Evolutionary conservation across 2,329 filamentous ascomycete genomes (phyloP), one percentile per base, ranked within the genome.

Genomic region (Cytospora mali): DNA sequence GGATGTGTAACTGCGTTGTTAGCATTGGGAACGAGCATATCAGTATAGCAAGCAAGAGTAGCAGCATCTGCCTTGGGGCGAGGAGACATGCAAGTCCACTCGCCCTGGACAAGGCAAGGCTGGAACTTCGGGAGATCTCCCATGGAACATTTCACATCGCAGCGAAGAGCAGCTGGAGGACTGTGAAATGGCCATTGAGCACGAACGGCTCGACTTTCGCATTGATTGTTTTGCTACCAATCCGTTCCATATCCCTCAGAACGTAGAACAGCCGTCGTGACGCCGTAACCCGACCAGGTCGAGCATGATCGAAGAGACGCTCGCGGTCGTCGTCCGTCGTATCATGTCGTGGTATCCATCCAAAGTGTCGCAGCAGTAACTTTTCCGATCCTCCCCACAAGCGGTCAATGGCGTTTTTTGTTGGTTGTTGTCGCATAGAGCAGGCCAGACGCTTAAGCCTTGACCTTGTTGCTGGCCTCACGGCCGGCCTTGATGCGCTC

Each of bases 401-500:
- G 61, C 61, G 51, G 42, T 49, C 59, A 55, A 57, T 58, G 63
- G 55, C 54, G 31, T 64, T 49, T 60, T 58, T 33, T 35, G 57
- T 42, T 18, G 29, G 35, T 57, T 39, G 23, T 25, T 27, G 28
- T 13, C 16, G 51, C 56, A 49, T 52, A 18, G 5, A 21, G 28
- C 16, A 3, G 6, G 9, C 9, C 21, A 49, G 46, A 23, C 29
- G 69, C 69, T 79, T 82, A 84, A 65, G 80, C 79, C 82, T 89
- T 89, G 82, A 79, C 81, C 84, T 93, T 93, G 79, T 82, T 82
- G 78, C 83, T 83, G 76, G 87, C 84, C 83, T 94, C 91, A 69
- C 91, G 89, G 75, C 91, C 92, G 71, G 83, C 80, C 82, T 89
- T 88, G 84, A 91, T 92, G 81, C 92, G 88, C 83, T 92, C 91